phyloP scores from a whole-genome alignment of 1,284 basidiomycete species.

The Ganoderma lucidum region DNA sequence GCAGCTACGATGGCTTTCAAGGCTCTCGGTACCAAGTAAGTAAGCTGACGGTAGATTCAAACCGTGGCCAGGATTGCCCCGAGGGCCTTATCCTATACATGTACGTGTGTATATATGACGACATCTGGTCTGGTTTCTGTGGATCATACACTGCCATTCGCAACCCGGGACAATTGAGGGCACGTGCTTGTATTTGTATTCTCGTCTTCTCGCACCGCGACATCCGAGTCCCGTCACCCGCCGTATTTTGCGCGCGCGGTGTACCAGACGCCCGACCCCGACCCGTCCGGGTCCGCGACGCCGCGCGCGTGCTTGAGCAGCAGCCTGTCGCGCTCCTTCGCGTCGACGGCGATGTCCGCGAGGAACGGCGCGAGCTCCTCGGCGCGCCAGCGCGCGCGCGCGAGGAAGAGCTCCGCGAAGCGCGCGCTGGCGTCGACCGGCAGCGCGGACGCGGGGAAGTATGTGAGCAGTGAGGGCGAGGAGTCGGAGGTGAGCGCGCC shows the following conservation, averaged over 20 bases:
- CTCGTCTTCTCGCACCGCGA: no score
- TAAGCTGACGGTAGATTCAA: no score
- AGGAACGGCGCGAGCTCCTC: slow-evolving; percentile 87
- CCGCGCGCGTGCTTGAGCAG: slow-evolving; percentile 87
- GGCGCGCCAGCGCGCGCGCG: slow-evolving; percentile 76
- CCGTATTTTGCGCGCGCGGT: slow-evolving; percentile 60
- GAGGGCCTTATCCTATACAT: no score
- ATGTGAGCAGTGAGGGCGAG: slow-evolving; percentile 50
- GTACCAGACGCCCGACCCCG: slow-evolving; percentile 64
- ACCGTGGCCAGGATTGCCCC: no score
- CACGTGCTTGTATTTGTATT: no score
- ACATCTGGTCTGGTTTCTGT: no score
- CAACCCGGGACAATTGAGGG: no score
- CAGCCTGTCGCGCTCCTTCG: slow-evolving; percentile 88
- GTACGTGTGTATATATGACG: no score
- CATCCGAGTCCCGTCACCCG: slow-evolving; percentile 5
- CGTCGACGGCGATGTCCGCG: slow-evolving; percentile 78
- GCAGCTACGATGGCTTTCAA: no score
- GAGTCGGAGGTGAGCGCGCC: slow-evolving; percentile 39
- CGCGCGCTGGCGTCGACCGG: slow-evolving; percentile 79
- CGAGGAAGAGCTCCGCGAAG: slow-evolving; percentile 87
- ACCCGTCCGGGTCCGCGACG: slow-evolving; percentile 68
- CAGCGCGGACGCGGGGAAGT: slow-evolving; percentile 79
- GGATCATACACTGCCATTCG: no score
- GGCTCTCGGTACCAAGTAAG: no score